Percentiles rank a stretch among this genome's conserved stretches.
These are phyloP conservation scores for Alternaria ethzedia DNA, from an alignment of 2,329 filamentous ascomycete species.

Conservation along the genomic window DNA sequence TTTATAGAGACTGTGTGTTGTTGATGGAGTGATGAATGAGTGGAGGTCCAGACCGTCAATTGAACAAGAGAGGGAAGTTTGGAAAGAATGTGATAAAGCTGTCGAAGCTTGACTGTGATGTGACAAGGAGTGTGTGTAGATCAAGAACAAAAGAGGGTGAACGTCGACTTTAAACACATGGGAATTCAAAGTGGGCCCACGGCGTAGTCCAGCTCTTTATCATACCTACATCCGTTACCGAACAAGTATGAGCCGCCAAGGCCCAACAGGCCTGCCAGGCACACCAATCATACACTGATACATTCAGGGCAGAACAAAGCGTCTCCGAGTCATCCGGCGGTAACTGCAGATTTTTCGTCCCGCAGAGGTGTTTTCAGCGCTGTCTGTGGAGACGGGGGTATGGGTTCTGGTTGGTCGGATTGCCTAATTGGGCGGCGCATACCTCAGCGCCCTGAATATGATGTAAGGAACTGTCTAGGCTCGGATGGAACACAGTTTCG, in stretches of 20 bases:
- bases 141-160: neutral
- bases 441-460: neutral
- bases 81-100: conserved; percentile 12
- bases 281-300: conserved; percentile 6
- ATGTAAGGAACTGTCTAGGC: conserved; percentile 1
- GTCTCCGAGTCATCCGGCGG: neutral
- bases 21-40: conserved; percentile 3
- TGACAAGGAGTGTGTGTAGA: conserved; percentile 4
- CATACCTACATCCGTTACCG: neutral
- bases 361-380: neutral
- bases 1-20: neutral
- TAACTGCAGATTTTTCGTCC: conserved; percentile 6
- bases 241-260: neutral
- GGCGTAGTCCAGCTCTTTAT: neutral
- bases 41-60: conserved; percentile 2
- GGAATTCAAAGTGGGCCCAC: neutral
- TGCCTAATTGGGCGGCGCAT: conserved; percentile 4
- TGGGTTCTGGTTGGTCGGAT: conserved; percentile 8
- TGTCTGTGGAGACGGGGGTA: neutral
- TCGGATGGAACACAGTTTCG: neutral
- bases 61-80: conserved; percentile 2
- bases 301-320: conserved; percentile 6
- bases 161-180: neutral
- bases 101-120: conserved; percentile 8
- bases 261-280: neutral